These are phyloP conservation scores for Aphanomyces invadans DNA, from an alignment of 352 stramenopile species.

Conservation along the genomic window DNA sequence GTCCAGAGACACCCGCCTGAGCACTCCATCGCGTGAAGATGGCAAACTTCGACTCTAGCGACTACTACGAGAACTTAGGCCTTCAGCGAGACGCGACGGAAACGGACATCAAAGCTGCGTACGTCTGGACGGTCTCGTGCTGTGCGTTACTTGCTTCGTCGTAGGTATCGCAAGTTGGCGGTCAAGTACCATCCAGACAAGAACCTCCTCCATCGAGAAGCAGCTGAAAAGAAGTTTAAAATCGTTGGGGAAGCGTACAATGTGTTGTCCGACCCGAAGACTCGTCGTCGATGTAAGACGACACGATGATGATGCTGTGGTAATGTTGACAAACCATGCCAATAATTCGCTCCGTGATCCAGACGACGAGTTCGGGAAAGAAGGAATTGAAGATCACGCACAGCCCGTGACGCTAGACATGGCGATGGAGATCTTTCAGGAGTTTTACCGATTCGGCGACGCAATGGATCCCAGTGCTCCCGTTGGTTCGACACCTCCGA, in stretches of 20 bases:
- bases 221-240: conserved; percentile 90
- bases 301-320: conserved; percentile 13
- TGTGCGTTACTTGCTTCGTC: not conserved
- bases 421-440: conserved; percentile 77
- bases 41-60: conserved; percentile 51
- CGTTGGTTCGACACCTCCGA: conserved; percentile 29
- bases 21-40: too few species aligned
- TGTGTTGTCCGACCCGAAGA: conserved; percentile 88
- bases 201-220: conserved; percentile 75
- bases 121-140: conserved; percentile 24
- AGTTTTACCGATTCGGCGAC: conserved; percentile 80
- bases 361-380: conserved; percentile 92
- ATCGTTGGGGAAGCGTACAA: conserved; percentile 92
- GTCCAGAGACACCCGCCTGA: too few species aligned
- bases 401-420: conserved; percentile 79
- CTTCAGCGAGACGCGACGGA: conserved; percentile 54
- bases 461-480: conserved; percentile 78
- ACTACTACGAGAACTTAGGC: conserved; percentile 85
- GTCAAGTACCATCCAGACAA: conserved; percentile 93
- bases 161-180: conserved; percentile 84
- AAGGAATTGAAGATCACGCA: conserved; percentile 77
- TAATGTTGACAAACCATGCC: conserved; percentile 1
- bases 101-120: conserved; percentile 82
- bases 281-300: conserved; percentile 85
- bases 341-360: conserved; percentile 21